Base-by-base conservation (phyloP, 2,329 filamentous ascomycete genomes). In the Metarhizium sp. region DNA sequence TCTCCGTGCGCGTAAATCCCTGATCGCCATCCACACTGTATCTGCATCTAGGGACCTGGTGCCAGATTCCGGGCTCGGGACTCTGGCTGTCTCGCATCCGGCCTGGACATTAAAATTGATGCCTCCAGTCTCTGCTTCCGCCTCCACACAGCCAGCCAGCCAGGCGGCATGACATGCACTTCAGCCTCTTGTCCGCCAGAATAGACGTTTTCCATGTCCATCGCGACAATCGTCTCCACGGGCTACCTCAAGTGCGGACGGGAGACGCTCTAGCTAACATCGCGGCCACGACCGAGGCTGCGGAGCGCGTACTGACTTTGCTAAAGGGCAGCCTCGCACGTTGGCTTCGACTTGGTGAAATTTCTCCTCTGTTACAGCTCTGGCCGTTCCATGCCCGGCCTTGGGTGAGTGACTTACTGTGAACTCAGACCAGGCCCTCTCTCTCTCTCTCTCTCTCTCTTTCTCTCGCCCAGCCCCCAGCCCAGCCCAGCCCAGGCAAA, bases 151-250 rank as follows among this genome's bases (percentile, higher is more conserved):
- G n/a, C 25, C 25, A 25, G 25, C 48, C 32, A 34, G 54, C 18
- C 16, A 7, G 38, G 38, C 14, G 38, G 13, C 38, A 40, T 36
- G 42, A 20, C 42, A 45, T 18, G 42, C n/a, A 36, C 40, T 34
- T 50, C 50, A 52, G 50, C 34, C 42, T 25, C 40, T 25, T 40
- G 38, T 3, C 38, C 38, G 13, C 13, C 38, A 40, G 38, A 40
- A 40, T 16, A 13, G 38, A 40, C 10, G 38, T 16, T 40, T 40
- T 51, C 54, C 48, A 61, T 60, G 59, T 59, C 58, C 59, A 60
- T 63, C 58, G 61, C 60, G 58, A 62, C 58, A 56, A 58, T 57
- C 49, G 61, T 61, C 59, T 59, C 61, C 62, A 63, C 61, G 63
- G 60, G 59, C 53, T 55, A 59, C 59, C 58, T 60, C 59, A 57